Percentiles rank a stretch among this genome's conserved stretches.
Evolutionary conservation across 2,329 filamentous ascomycete genomes (phyloP).

Genomic region (Sporothrix mexicana): DNA sequence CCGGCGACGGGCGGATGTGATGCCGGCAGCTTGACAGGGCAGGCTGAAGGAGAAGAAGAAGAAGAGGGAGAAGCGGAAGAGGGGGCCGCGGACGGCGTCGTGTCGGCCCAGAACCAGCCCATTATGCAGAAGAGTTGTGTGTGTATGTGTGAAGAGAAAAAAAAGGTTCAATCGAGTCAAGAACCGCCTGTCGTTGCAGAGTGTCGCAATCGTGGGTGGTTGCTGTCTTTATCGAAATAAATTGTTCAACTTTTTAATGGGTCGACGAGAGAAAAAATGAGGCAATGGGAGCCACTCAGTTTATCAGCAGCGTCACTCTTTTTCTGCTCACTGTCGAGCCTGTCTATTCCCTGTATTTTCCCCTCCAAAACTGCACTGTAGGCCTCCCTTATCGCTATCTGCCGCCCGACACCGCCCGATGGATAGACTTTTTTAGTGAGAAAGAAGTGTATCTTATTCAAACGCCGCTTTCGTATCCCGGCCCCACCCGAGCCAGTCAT

Average conservation of each 20-base stretch:
- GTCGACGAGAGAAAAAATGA: conserved; percentile 25
- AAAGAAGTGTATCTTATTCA: conserved; percentile 4
- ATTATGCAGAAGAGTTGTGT: conserved; percentile 46
- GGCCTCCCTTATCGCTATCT: conserved; percentile 25
- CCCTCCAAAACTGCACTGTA: background rate
- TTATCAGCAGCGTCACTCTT: conserved; percentile 31
- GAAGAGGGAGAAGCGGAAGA: background rate
- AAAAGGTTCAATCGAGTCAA: background rate
- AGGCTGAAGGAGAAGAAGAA: conserved; percentile 20
- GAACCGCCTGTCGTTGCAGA: background rate
- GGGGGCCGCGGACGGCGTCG: conserved; percentile 44
- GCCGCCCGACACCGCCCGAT: conserved; percentile 35
- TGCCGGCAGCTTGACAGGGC: conserved; percentile 33
- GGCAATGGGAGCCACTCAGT: conserved; percentile 30
- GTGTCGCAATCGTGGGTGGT: background rate
- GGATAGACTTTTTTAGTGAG: background rate
- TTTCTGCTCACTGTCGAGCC: background rate
- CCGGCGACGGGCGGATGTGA: conserved; percentile 36
- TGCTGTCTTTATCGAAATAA: background rate
- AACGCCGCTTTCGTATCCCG: conserved; percentile 9
- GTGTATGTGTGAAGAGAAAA: background rate
- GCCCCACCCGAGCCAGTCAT: conserved; percentile 27
- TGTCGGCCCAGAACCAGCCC: conserved; percentile 70
- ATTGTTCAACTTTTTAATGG: background rate
- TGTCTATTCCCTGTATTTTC: background rate